phyloP scores from a whole-genome alignment of 1,139 yeast species.

The Scheffersomyces segobiensis region DNA sequence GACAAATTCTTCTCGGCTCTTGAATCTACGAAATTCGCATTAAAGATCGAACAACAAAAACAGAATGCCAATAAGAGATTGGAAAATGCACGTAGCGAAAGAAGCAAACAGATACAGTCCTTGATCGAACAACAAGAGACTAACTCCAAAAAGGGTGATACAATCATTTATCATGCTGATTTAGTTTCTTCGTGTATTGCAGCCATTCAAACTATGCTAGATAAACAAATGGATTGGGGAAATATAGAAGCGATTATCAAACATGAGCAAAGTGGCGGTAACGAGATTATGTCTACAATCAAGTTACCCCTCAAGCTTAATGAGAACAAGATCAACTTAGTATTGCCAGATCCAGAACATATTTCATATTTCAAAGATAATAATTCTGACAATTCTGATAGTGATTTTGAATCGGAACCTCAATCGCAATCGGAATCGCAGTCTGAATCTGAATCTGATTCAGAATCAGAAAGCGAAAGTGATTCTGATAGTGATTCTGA shows the following conservation, averaged over 20 bases:
- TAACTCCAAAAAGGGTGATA: constrained; percentile 69
- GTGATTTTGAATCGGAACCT: constrained; percentile 8
- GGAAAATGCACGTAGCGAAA: constrained; percentile 73
- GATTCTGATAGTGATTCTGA: constrained; percentile 36
- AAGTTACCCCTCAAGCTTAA: constrained; percentile 69
- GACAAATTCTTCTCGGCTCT: constrained; percentile 84
- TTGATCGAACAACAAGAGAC: constrained; percentile 63
- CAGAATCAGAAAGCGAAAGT: constrained; percentile 21
- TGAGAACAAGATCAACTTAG: constrained; percentile 65
- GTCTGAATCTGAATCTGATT: constrained; percentile 29
- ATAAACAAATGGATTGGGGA: constrained; percentile 94
- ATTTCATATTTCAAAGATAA: constrained; percentile 16
- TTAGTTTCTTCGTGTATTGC: constrained; percentile 70
- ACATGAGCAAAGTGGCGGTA: constrained; percentile 68
- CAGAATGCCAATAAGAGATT: constrained; percentile 71
- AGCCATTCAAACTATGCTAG: constrained; percentile 65
- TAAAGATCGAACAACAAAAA: constrained; percentile 75
- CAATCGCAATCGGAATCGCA: constrained; percentile 27
- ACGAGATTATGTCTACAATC: constrained; percentile 62
- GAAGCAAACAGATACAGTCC: constrained; percentile 67
- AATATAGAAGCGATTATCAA: constrained; percentile 76
- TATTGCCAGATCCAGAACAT: constrained; percentile 50
- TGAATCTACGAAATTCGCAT: constrained; percentile 76
- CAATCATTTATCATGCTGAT: constrained; percentile 69
- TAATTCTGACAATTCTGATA: constrained; percentile 22